phyloP scores from a whole-genome alignment of 805 yeast species.

The Saturnispora kantuleensis region DNA sequence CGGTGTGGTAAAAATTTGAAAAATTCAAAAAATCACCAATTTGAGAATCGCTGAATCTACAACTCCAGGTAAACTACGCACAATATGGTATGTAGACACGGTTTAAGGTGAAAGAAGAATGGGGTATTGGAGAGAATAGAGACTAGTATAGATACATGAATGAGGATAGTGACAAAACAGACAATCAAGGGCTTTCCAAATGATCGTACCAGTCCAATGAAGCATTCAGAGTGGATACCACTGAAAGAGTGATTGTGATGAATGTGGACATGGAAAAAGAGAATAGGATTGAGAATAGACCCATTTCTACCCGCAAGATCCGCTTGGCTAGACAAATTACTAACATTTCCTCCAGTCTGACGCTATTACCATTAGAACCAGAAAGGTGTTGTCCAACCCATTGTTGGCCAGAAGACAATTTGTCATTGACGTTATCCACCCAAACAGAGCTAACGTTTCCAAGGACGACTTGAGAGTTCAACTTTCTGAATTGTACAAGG shows the following conservation, averaged over 20 bases:
- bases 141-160: too few species aligned
- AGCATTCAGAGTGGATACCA: too few species aligned
- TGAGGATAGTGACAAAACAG: too few species aligned
- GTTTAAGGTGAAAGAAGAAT: too few species aligned
- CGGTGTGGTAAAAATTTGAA: neutral
- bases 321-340: conserved; percentile 7
- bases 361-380: conserved; percentile 99
- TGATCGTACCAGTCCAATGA: too few species aligned
- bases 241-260: too few species aligned
- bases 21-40: neutral
- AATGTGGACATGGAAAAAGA: neutral
- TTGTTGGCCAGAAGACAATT: conserved; percentile 99
- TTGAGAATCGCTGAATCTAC: neutral
- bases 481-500: conserved; percentile 52
- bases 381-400: conserved; percentile 99
- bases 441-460: conserved; percentile 98
- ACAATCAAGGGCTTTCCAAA: too few species aligned
- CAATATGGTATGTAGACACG: conserved; percentile 3
- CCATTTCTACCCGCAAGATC: neutral
- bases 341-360: conserved; percentile 59
- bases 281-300: neutral
- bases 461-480: conserved; percentile 94
- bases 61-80: conserved; percentile 7
- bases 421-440: conserved; percentile 98
- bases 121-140: neutral